A percentile compares a stretch with the other conserved stretches of the same genome.
Conservation (phyloP, 2,329 filamentous ascomycete genomes). For the Xylaria digitata region DNA sequence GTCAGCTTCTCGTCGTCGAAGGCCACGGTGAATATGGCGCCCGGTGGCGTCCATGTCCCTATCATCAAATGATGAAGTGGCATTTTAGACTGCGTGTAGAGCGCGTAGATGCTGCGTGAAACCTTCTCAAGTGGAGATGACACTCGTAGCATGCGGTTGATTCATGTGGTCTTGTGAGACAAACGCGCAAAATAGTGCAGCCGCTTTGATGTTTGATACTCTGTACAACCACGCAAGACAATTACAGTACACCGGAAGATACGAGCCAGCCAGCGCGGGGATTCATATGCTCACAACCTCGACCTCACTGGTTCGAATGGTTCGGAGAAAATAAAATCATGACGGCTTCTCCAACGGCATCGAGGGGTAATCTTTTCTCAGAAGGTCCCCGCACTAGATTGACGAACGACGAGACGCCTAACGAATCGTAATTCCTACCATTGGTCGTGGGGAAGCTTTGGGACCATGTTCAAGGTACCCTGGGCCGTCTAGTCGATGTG, state of each 20-base stretch:
- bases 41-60: slow-evolving; percentile 90
- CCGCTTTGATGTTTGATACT: slow-evolving; percentile 11
- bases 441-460: slow-evolving; percentile 13
- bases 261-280: slow-evolving; percentile 6
- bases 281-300: slow-evolving; percentile 15
- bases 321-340: slow-evolving; percentile 22
- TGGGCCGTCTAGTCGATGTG: neutral
- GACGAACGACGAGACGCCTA: slow-evolving; percentile 9
- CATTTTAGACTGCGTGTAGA: slow-evolving; percentile 63
- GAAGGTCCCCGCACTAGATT: slow-evolving; percentile 28
- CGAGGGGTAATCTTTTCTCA: slow-evolving; percentile 20
- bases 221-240: slow-evolving; percentile 14
- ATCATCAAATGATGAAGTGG: slow-evolving; percentile 88
- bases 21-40: slow-evolving; percentile 87
- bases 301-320: slow-evolving; percentile 1
- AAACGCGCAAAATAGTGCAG: slow-evolving; percentile 19
- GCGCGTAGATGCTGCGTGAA: slow-evolving; percentile 40
- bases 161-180: slow-evolving; percentile 22
- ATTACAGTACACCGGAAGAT: slow-evolving; percentile 8
- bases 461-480: slow-evolving; percentile 3
- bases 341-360: slow-evolving; percentile 36
- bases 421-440: slow-evolving; percentile 13
- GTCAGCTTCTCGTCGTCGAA: slow-evolving; percentile 86
- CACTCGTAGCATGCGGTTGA: slow-evolving; percentile 27
- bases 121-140: slow-evolving; percentile 18